Evolutionary conservation across 345 rosid species (phyloP).

Genomic region (Mallotus nudiflorus): DNA sequence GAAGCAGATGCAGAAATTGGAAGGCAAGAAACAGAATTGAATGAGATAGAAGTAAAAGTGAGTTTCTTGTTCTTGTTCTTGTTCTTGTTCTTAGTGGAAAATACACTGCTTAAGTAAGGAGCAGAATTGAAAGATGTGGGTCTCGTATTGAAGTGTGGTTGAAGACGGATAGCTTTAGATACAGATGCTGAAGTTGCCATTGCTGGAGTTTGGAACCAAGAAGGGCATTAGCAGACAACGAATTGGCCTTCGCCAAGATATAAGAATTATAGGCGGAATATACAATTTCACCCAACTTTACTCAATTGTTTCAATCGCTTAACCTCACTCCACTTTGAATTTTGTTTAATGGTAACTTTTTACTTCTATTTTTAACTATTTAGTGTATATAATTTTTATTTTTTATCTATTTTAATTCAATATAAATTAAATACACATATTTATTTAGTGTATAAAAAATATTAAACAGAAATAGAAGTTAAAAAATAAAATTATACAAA

Average conservation of each 20-base stretch:
- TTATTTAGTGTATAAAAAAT: too few species aligned
- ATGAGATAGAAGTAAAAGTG: background rate
- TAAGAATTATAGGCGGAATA: background rate
- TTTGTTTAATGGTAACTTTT: too few species aligned
- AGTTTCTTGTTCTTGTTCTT: background rate
- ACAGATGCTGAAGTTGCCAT: background rate
- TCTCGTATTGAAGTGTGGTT: background rate
- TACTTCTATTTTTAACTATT: too few species aligned
- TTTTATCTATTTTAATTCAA: too few species aligned
- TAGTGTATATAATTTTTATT: too few species aligned
- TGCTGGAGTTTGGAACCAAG: background rate
- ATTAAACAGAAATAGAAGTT: too few species aligned
- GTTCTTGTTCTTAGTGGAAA: background rate
- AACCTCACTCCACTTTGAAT: too few species aligned
- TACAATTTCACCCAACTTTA: too few species aligned
- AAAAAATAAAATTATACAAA: too few species aligned
- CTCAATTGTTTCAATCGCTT: too few species aligned
- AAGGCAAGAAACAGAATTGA: background rate
- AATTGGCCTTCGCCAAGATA: background rate
- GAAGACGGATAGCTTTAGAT: background rate
- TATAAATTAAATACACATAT: too few species aligned
- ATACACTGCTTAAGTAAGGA: background rate
- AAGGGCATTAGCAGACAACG: too few species aligned
- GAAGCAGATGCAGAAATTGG: conserved; percentile 36
- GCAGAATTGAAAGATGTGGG: background rate